Base-by-base conservation (phyloP, 768 basidiomycete genomes). In the Astraeus odoratus region DNA sequence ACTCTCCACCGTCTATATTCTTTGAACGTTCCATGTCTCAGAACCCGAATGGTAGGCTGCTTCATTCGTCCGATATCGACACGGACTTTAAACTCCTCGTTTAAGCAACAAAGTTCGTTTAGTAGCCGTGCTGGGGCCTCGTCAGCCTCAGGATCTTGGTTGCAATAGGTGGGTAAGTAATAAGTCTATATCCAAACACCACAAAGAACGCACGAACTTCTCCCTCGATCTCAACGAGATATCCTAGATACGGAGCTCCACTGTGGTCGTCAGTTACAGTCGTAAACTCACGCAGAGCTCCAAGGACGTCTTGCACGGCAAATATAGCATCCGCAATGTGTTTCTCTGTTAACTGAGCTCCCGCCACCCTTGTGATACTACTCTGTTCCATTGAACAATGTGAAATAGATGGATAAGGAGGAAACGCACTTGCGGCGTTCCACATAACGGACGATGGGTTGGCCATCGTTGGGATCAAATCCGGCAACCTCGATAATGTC, bases 391-490 rank as follows among this genome's bases (percentile, higher is more conserved):
- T 23, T 23, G 15, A n/a, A 1, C 15, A 18, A 22, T 7, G 12
- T 13, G 12, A 12, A 4, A 12, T 31, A 20, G 20, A 23, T 22
- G n/a, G 22, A 6, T 8, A 13, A 20, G 18, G 8, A 12, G 8
- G 15, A 4, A 20, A 23, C n/a, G 10, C 20, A 44, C 48, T 44
- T 44, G 33, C 43, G 42, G 29, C 48, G 36, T 24, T 40, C 48
- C 13, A 44, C 42, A 20, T 36, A 49, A 15, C 38, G 24, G 13
- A 44, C 25, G 7, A 51, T 19, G n/a, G 46, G 46, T 16, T 36
- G 20, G 26, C 46, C 50, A 19, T 51, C 46, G 4, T 33, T 31
- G 5, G 42, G 50, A 26, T 43, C 38, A 16, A 51, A 51, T 12
- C 50, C 50, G 8, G 33, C 35, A n/a, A 51, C 33, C 4, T 35